A percentile compares a stretch with the other conserved stretches of the same genome.
phyloP scores from a whole-genome alignment of 2,329 filamentous ascomycete genomes.

The Furcasterigmium sp. region DNA sequence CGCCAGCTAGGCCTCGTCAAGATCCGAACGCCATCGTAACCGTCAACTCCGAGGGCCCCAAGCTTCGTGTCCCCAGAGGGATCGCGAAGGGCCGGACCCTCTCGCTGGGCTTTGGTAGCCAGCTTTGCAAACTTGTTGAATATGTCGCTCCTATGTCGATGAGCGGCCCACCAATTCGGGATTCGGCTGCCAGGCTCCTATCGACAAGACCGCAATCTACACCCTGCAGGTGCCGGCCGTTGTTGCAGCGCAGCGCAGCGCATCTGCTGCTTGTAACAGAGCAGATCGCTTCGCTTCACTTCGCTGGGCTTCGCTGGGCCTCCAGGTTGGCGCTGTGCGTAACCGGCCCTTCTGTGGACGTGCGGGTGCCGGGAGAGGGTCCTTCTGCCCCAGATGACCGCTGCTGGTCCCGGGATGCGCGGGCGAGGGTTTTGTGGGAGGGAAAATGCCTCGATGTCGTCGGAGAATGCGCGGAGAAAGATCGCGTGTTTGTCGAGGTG shows the following conservation, averaged over 20 bases:
- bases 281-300: too few species aligned
- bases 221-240: too few species aligned
- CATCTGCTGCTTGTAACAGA: too few species aligned
- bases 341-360: constrained; percentile 4
- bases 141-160: too few species aligned
- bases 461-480: constrained; percentile 1
- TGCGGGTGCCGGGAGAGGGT: constrained; percentile 1
- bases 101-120: too few species aligned
- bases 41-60: neutral
- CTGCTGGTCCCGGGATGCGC: neutral
- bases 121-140: too few species aligned
- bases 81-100: too few species aligned
- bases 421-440: neutral
- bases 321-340: neutral
- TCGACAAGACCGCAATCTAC: neutral
- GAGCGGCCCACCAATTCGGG: too few species aligned
- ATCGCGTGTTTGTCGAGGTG: neutral
- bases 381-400: neutral
- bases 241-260: too few species aligned
- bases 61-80: too few species aligned
- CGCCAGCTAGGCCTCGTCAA: neutral
- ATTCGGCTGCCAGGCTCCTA: neutral
- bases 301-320: neutral
- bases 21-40: neutral
- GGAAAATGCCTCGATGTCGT: neutral